A percentile compares a stretch with the other conserved stretches of the same genome.
Conservation (phyloP, 768 basidiomycete genomes). For the Russula olivacea region DNA sequence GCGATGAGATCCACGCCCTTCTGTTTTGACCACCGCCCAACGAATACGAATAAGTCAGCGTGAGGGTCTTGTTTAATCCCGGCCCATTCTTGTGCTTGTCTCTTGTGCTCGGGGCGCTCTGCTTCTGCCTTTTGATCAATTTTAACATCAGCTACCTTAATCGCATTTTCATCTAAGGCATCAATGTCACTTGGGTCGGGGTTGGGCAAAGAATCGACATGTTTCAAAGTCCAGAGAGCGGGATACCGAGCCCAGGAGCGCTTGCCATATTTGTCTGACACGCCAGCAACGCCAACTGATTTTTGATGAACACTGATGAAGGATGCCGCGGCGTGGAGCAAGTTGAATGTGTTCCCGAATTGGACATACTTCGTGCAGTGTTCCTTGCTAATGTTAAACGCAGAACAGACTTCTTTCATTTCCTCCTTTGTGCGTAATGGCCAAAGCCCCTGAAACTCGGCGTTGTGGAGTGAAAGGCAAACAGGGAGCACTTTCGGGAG, state of each 20-base stretch:
- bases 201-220: slow-evolving; percentile 92
- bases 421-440: slow-evolving; percentile 94
- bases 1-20: slow-evolving; percentile 98
- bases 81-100: slow-evolving; percentile 94
- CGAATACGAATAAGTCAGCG: slow-evolving; percentile 90
- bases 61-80: slow-evolving; percentile 86
- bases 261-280: slow-evolving; percentile 97
- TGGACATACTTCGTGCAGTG: slow-evolving; percentile 96
- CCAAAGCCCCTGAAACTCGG: slow-evolving; percentile 97
- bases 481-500: slow-evolving; percentile 86
- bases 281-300: slow-evolving; percentile 89
- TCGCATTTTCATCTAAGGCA: slow-evolving; percentile 76
- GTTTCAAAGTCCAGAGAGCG: slow-evolving; percentile 91
- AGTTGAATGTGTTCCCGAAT: slow-evolving; percentile 96
- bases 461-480: slow-evolving; percentile 92
- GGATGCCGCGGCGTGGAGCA: slow-evolving; percentile 88
- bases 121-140: slow-evolving; percentile 80
- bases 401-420: slow-evolving; percentile 97
- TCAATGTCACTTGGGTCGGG: slow-evolving; percentile 94
- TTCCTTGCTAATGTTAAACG: slow-evolving; percentile 96
- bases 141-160: slow-evolving; percentile 63
- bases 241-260: slow-evolving; percentile 96
- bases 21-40: slow-evolving; percentile 97
- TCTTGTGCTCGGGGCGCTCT: slow-evolving; percentile 85
- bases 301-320: slow-evolving; percentile 93